Base-by-base conservation (phyloP, 2,329 filamentous ascomycete species). In the Microascus cirrosus region DNA sequence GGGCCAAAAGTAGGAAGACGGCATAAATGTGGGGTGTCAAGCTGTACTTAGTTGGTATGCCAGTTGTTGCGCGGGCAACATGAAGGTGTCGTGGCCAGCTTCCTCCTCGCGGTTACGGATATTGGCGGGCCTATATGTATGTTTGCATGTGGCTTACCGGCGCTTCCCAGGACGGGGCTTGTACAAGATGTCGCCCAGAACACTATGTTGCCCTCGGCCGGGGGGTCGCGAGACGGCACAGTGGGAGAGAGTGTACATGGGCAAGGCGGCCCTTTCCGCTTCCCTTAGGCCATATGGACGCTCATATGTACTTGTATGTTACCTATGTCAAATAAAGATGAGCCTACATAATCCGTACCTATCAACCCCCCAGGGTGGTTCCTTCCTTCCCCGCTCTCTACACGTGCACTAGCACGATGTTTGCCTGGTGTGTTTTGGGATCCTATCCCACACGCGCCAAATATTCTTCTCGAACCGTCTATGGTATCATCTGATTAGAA, bases 1-100 rank as follows among this genome's bases (percentile, higher is more conserved):
- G 89, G 90, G 80, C 84, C 36, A 78, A 79, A 66, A 68, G 53
- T 54, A 59, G 60, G 3, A 62, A 56, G 12, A 6, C 24, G 50
- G 10, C 13, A 13, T 52, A 52, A 45, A 53, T 12, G 24, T 52
- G 24, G 45, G 39, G 15, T 50, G 12, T n/a, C 45, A 7, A 22
- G 20, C 3, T 24, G n/a, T 50, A 22, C 45, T 6, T 22, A 24
- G 45, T 24, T 22, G n/a, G 20, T 10, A 50, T 24, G n/a, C 11
- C 45, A 50, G 45, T 12, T 10, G 20, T 20, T 24, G 6, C 45
- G 22, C 22, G 18, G 20, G 22, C 20, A 2, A 22, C 20, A 24
- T 24, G 11, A 22, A 20, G 42, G 20, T 50, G 45, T 12, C 22
- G 11, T 50, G 20, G 11, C 12, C 45, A 24, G 12, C 20, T 50